Percentiles rank a stretch among this genome's conserved stretches.
These are phyloP conservation scores for Lasiosphaeria ovina DNA, from an alignment of 495 filamentous ascomycete species.

Conservation along the genomic window DNA sequence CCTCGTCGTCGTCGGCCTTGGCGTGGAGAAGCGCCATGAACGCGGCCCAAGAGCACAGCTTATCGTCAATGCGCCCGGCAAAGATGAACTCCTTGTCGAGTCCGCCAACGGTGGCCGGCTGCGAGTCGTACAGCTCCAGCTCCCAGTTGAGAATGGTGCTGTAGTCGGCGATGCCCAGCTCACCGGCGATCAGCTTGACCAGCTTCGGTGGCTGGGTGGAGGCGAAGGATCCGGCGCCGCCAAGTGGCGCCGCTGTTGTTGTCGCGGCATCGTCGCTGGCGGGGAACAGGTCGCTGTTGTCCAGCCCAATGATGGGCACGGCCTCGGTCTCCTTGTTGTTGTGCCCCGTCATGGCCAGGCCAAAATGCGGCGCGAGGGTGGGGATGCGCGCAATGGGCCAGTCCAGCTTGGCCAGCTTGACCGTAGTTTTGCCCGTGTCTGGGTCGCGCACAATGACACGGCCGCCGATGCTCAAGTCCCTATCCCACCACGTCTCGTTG, in stretches of 20 bases:
- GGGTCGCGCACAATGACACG: constrained; percentile 77
- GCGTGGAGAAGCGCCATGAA: constrained; percentile 79
- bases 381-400: constrained; percentile 94
- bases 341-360: constrained; percentile 68
- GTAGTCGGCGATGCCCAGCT: constrained; percentile 68
- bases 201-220: constrained; percentile 80
- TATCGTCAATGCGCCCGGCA: constrained; percentile 92
- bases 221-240: constrained; percentile 60
- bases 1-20: constrained; percentile 46
- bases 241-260: constrained; percentile 35
- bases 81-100: constrained; percentile 94
- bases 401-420: constrained; percentile 81
- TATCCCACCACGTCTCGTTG: constrained; percentile 90
- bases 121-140: constrained; percentile 90
- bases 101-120: constrained; percentile 80
- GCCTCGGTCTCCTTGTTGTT: constrained; percentile 92
- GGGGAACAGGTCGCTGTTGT: constrained; percentile 59
- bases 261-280: constrained; percentile 13
- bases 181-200: constrained; percentile 73
- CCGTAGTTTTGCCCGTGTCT: constrained; percentile 71
- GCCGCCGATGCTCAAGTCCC: constrained; percentile 87
- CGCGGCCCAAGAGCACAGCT: constrained; percentile 91
- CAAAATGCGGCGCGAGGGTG: constrained; percentile 92
- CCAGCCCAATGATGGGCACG: constrained; percentile 89
- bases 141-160: constrained; percentile 89